These are phyloP conservation scores for Ceratocystiopsis sp. DNA, from an alignment of 2,329 filamentous ascomycete genomes.

Conservation along the genomic window DNA sequence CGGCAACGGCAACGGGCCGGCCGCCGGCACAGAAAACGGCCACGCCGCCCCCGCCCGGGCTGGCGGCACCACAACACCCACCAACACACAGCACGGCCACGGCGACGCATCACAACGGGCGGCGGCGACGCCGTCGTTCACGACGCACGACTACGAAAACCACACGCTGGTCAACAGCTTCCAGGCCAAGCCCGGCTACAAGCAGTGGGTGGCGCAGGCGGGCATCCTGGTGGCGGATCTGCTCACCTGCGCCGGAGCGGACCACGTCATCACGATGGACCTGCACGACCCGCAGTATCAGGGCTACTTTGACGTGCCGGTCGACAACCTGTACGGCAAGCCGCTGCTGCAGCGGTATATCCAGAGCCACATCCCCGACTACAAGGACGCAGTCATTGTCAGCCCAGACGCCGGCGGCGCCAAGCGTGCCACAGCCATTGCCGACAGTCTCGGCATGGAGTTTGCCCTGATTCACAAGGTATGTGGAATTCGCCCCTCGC, in stretches of 20 bases:
- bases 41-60: conserved; percentile 4
- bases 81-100: conserved; percentile 14
- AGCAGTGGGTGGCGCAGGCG: conserved; percentile 96
- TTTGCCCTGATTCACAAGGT: conserved; percentile 98
- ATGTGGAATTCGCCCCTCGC: conserved; percentile 10
- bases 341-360: conserved; percentile 55
- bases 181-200: conserved; percentile 80
- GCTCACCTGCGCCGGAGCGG: conserved; percentile 84
- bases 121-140: conserved; percentile 28
- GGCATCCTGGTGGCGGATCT: conserved; percentile 90
- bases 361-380: conserved; percentile 69
- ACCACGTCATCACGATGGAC: conserved; percentile 97
- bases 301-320: conserved; percentile 96
- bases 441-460: conserved; percentile 80
- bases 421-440: conserved; percentile 89
- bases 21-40: conserved; percentile 14
- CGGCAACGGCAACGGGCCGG: conserved; percentile 35
- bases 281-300: conserved; percentile 88
- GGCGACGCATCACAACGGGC: conserved; percentile 19
- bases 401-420: conserved; percentile 93
- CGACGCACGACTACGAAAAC: conserved; percentile 49
- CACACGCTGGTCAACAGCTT: conserved; percentile 37
- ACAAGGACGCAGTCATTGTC: conserved; percentile 76
- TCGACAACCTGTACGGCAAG: conserved; percentile 89
- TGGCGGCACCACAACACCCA: conserved; percentile 18